Evolutionary conservation across 192 early-diverging fungal species (phyloP).

Genomic region (Podila minutissima): DNA sequence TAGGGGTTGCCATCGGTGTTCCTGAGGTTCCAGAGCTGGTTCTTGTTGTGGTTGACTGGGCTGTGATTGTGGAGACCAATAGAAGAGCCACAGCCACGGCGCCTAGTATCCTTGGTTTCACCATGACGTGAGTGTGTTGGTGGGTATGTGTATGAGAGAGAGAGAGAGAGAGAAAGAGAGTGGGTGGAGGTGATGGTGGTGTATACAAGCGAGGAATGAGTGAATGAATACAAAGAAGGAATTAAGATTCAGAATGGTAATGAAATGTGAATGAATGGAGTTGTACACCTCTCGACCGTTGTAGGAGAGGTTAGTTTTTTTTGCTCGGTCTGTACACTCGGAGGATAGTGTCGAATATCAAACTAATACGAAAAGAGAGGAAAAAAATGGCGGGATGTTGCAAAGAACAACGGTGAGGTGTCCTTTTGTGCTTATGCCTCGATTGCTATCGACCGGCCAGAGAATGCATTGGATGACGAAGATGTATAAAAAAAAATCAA

Average conservation of each 20-base stretch:
- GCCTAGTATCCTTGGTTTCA: not conserved
- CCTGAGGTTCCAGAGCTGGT: not conserved
- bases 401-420: too few relatives aligned
- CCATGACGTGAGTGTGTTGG: conserved; percentile 1
- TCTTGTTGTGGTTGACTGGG: conserved; percentile 4
- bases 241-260: not conserved
- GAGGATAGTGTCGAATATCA: too few relatives aligned
- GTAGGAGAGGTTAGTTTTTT: too few relatives aligned
- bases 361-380: too few relatives aligned
- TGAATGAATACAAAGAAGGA: not conserved
- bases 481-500: too few relatives aligned
- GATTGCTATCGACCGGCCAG: too few relatives aligned
- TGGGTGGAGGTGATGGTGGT: too few relatives aligned
- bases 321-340: too few relatives aligned
- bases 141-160: not conserved
- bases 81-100: not conserved
- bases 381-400: too few relatives aligned
- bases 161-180: not conserved
- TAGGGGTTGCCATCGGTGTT: not conserved
- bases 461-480: too few relatives aligned
- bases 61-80: not conserved
- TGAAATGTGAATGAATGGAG: not conserved
- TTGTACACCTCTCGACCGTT: not conserved
- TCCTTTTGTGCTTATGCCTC: too few relatives aligned
- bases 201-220: not conserved